Evolutionary conservation across 1,284 basidiomycete species (phyloP), one percentile per base, ranked within the genome.

Genomic region (Grifola frondosa): DNA sequence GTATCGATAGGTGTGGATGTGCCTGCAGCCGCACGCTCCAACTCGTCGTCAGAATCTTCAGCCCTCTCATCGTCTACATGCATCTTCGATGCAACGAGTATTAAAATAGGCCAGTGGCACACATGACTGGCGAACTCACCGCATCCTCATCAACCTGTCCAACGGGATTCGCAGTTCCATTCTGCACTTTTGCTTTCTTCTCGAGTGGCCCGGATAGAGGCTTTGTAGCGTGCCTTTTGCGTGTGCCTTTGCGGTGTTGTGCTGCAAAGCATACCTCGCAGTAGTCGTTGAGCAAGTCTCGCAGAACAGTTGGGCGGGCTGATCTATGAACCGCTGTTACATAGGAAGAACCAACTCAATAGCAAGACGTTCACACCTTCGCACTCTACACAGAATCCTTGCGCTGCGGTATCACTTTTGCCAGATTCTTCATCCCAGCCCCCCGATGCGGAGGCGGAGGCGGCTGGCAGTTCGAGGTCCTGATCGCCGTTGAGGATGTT

Each of bases 221-320:
- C 48, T 73, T 81, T n/a, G 71, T 69, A 5, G 64, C 63, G 61
- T 91, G 88, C 31, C 62, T 61, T 63, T 83, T 88, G 35, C 88
- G 73, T 4, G 79, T 73, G 13, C 88, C 88, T 56, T 90, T 91
- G 37, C 88, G 71, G 62, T 91, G 88, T 58, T 87, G 86, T 0
- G 87, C 77, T 10, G 84, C 76, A 61, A 85, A 91, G 67, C 88
- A 91, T 17, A 91, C 88, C 60, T 89, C 83, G 49, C 88, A 91
- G 57, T 81, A 91, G 25, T 73, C 65, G 60, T 91, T 6, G 56
- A 65, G 58, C 88, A 91, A 9, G 75, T 71, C 57, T 84, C 79
- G 54, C 88, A 91, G 37, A 70, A 63, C 13, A 90, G 57, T 57
- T 88, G 78, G 7, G 86, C 84, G 42, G 88, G 87, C 64, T 91